These are phyloP conservation scores for Yamadazyma membranifaciens DNA, from an alignment of 1,139 yeast species.

Conservation along the genomic window DNA sequence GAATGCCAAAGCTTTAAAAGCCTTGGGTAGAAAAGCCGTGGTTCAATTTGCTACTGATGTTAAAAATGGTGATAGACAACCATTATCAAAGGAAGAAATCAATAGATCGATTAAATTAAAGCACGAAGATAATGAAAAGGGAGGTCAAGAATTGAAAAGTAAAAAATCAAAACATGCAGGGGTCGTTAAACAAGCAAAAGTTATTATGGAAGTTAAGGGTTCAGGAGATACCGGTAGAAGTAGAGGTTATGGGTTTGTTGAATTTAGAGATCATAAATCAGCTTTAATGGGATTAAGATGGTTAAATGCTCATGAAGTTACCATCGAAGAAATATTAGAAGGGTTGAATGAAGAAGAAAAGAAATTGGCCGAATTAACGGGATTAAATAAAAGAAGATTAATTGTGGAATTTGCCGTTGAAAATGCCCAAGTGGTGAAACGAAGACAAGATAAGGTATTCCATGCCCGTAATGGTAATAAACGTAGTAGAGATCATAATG, in stretches of 20 bases:
- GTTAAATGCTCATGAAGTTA: conserved; percentile 91
- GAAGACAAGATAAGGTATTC: conserved; percentile 73
- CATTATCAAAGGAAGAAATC: conserved; percentile 86
- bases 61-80: conserved; percentile 70
- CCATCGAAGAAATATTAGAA: conserved; percentile 63
- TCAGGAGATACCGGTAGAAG: conserved; percentile 86
- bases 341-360: conserved; percentile 73
- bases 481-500: conserved; percentile 19
- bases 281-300: conserved; percentile 97
- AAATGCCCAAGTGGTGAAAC: conserved; percentile 87
- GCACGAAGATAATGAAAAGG: conserved; percentile 45
- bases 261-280: conserved; percentile 85
- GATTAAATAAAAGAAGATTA: conserved; percentile 64
- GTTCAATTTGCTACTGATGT: conserved; percentile 96
- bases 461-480: conserved; percentile 33
- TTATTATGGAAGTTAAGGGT: conserved; percentile 88
- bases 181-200: conserved; percentile 89
- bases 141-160: conserved; percentile 43
- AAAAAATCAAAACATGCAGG: conserved; percentile 78
- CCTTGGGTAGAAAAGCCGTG: conserved; percentile 90
- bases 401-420: conserved; percentile 96
- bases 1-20: conserved; percentile 85
- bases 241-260: conserved; percentile 96
- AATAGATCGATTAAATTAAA: conserved; percentile 73
- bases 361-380: conserved; percentile 51